Evolutionary conservation across 305 asterid genomes (phyloP).

Genomic region (Fraxinus xanthoxyloides): DNA sequence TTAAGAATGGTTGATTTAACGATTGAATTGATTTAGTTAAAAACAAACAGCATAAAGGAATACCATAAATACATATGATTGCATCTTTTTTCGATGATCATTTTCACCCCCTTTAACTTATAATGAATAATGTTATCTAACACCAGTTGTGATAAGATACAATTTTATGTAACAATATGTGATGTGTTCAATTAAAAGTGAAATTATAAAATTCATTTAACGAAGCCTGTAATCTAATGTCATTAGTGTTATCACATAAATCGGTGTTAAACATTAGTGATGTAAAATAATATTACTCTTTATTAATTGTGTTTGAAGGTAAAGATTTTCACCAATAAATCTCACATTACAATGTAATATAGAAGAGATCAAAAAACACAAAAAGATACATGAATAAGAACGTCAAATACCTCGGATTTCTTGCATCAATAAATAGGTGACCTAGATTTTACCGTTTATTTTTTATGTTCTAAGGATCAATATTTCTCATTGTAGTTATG

Average conservation of each 20-base stretch:
- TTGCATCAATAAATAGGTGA: background rate
- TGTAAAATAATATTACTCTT: too few species aligned
- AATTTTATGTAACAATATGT: too few species aligned
- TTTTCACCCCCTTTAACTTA: background rate
- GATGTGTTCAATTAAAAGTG: too few species aligned
- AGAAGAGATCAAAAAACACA: too few species aligned
- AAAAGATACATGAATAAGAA: background rate
- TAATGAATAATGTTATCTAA: too few species aligned
- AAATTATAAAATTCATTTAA: too few species aligned
- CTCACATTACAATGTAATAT: background rate
- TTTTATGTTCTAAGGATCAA: too few species aligned
- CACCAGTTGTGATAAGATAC: too few species aligned
- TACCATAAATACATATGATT: background rate
- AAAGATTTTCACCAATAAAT: too few species aligned
- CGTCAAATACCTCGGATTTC: background rate
- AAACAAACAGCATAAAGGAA: background rate
- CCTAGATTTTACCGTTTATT: background rate
- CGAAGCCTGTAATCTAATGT: too few species aligned
- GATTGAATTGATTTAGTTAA: background rate
- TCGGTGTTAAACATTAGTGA: too few species aligned
- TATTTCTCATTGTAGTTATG: background rate
- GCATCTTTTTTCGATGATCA: background rate
- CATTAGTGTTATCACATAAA: too few species aligned
- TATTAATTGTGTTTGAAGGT: background rate
- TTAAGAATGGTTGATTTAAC: background rate